Base-by-base conservation (phyloP, 768 basidiomycete genomes). In the Calvatia gigantea region DNA sequence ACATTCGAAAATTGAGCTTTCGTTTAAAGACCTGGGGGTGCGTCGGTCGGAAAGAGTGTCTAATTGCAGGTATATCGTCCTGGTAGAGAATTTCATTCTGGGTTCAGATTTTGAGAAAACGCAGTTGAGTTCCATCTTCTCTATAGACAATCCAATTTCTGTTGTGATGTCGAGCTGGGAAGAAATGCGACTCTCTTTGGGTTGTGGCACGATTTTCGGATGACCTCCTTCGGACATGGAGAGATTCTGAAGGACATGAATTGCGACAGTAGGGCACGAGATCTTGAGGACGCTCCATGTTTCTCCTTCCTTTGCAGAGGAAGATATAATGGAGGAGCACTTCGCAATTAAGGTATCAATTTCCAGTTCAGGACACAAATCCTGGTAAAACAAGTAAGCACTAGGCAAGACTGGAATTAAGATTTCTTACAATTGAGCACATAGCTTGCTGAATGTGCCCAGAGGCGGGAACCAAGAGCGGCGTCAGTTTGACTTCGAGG, bases 171-270 rank as follows among this genome's bases (percentile, higher is more conserved):
- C 73, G 35, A 73, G 60, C 38, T 62, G 67, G 14, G 68, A 67
- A 28, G 66, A 27, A 8, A 60, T 51, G 6, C 49, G 38, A 32
- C 62, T 60, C 23, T 66, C 56, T 39, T 59, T 39, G 12, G 61
- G 56, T 54, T 61, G 62, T 49, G 61, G 64, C 15, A 67, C 64
- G 45, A 56, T 48, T 15, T 61, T 59, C 6, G 70, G 67, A 42
- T 65, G 64, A n/a, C 70, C 65, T 28, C 65, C 72, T 25, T 73
- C 70, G 8, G 63, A 60, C 46, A 75, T 63, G 35, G 71, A 62
- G 37, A 82, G 66, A 51, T 79, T 79, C 41, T 85, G 86, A 35
- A 81, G 58, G 17, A 79, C 60, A 53, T 70, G 74, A n/a, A 82
- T 42, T 33, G 65, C 70, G 7, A 73, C 19, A 41, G 38, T 14